phyloP scores from a whole-genome alignment of 192 early-diverging fungal species.

The Coemansia biformis region DNA sequence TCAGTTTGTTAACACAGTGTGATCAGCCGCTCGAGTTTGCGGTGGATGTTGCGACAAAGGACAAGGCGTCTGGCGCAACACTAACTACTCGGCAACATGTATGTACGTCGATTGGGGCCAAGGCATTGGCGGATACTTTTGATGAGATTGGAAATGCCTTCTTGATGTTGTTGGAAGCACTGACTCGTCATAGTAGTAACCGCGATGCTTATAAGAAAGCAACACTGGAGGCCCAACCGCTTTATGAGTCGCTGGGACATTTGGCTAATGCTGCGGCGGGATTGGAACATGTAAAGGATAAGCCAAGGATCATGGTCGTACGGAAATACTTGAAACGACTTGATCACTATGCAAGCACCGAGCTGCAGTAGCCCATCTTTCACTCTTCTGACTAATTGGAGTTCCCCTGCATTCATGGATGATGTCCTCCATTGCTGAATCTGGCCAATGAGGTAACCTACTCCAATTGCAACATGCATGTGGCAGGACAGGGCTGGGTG shows the following conservation, averaged over 20 bases:
- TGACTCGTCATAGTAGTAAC: constrained; percentile 42
- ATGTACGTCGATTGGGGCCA: constrained; percentile 1
- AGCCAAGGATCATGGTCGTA: constrained; percentile 4
- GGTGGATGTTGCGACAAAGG: constrained; percentile 2
- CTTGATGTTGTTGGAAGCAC: constrained; percentile 40
- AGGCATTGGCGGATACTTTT: constrained; percentile 17
- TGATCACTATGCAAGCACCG: constrained; percentile 24
- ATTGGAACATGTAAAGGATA: constrained; percentile 4
- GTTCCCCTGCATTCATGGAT: too few species aligned
- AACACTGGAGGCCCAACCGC: constrained; percentile 27
- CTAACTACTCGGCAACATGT: not conserved
- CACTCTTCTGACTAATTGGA: too few species aligned
- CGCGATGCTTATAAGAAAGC: constrained; percentile 37
- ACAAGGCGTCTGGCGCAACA: not conserved
- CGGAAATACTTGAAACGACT: constrained; percentile 32
- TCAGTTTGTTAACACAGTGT: constrained; percentile 25
- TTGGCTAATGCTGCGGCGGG: constrained; percentile 4
- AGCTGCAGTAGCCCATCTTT: too few species aligned
- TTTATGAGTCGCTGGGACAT: constrained; percentile 17
- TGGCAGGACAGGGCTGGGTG: too few species aligned
- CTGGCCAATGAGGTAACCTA: too few species aligned
- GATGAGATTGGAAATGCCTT: constrained; percentile 35
- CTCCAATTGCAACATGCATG: too few species aligned
- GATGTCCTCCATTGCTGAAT: too few species aligned
- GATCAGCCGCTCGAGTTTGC: constrained; percentile 10